Percentiles rank a stretch among this genome's conserved stretches.
These are phyloP conservation scores for Cercospora zeina DNA, from an alignment of 2,329 filamentous ascomycete genomes.

Conservation along the genomic window DNA sequence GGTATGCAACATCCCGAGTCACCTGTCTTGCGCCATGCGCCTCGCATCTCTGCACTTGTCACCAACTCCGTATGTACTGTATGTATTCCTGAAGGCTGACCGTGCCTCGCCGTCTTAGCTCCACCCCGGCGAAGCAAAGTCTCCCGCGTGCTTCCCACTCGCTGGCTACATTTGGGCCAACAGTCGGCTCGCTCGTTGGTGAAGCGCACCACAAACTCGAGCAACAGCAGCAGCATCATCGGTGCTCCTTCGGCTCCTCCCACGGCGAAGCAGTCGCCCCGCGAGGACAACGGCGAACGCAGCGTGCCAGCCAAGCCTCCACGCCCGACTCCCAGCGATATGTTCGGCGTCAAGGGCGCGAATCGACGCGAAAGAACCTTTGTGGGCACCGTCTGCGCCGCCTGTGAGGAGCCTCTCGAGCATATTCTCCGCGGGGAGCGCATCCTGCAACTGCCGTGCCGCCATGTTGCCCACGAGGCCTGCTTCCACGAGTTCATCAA, in stretches of 20 bases:
- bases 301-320: slow-evolving; percentile 27
- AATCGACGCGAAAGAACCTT: slow-evolving; percentile 85
- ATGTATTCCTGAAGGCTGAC: slow-evolving; percentile 24
- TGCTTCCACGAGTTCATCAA: slow-evolving; percentile 99
- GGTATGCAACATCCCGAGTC: slow-evolving; percentile 28
- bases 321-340: slow-evolving; percentile 35
- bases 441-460: slow-evolving; percentile 91
- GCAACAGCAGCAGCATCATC: slow-evolving; percentile 11
- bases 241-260: slow-evolving; percentile 11
- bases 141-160: slow-evolving; percentile 18
- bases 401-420: slow-evolving; percentile 94
- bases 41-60: slow-evolving; percentile 6
- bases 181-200: slow-evolving; percentile 7
- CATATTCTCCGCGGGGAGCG: slow-evolving; percentile 92
- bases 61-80: no score
- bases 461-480: slow-evolving; percentile 95
- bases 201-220: neutral
- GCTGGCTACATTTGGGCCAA: slow-evolving; percentile 28
- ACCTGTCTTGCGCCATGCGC: slow-evolving; percentile 7
- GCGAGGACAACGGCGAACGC: slow-evolving; percentile 22
- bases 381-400: slow-evolving; percentile 89
- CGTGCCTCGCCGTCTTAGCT: slow-evolving; percentile 27
- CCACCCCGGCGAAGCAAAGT: slow-evolving; percentile 28
- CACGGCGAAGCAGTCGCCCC: slow-evolving; percentile 20
- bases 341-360: slow-evolving; percentile 38